phyloP scores from a whole-genome alignment of 345 rosid species.

The Moricandia moricandioides region DNA sequence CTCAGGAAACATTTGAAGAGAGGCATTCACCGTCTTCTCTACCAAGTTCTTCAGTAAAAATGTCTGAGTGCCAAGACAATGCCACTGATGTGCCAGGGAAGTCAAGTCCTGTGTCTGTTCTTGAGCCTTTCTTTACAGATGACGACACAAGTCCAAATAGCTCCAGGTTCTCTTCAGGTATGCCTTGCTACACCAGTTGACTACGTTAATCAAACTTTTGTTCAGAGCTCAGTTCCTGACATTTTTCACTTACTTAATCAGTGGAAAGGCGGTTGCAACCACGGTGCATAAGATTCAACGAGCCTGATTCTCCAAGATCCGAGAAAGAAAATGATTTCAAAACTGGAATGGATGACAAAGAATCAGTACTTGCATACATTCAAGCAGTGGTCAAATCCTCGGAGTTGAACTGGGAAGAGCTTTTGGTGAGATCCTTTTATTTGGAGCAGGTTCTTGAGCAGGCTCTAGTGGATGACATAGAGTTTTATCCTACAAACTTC shows the following conservation, averaged over 20 bases:
- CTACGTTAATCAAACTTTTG: neutral
- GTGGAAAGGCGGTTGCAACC: slow-evolving; percentile 55
- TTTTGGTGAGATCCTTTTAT: slow-evolving; percentile 55
- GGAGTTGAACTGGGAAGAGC: slow-evolving; percentile 65
- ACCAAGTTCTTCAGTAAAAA: slow-evolving; percentile 42
- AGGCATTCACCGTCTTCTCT: slow-evolving; percentile 38
- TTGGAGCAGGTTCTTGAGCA: slow-evolving; percentile 65
- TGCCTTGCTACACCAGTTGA: slow-evolving; percentile 6
- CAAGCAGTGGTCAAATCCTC: slow-evolving; percentile 54
- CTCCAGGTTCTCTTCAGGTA: slow-evolving; percentile 60
- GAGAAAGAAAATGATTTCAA: slow-evolving; percentile 39
- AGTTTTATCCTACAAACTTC: slow-evolving; percentile 52
- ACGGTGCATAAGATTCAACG: slow-evolving; percentile 64
- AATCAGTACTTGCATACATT: slow-evolving; percentile 46
- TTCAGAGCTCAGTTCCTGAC: slow-evolving; percentile 25
- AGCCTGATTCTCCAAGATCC: slow-evolving; percentile 37
- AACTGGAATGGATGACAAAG: slow-evolving; percentile 48
- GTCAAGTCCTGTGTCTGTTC: slow-evolving; percentile 90
- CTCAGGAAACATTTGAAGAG: slow-evolving; percentile 43
- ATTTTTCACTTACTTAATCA: slow-evolving; percentile 32
- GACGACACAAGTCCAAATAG: slow-evolving; percentile 65
- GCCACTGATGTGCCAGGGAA: slow-evolving; percentile 49
- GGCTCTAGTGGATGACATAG: slow-evolving; percentile 49
- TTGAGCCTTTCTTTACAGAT: slow-evolving; percentile 65
- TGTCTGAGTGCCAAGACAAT: slow-evolving; percentile 48